Base-by-base conservation (phyloP, 768 basidiomycete genomes). In the Suillus spraguei region DNA sequence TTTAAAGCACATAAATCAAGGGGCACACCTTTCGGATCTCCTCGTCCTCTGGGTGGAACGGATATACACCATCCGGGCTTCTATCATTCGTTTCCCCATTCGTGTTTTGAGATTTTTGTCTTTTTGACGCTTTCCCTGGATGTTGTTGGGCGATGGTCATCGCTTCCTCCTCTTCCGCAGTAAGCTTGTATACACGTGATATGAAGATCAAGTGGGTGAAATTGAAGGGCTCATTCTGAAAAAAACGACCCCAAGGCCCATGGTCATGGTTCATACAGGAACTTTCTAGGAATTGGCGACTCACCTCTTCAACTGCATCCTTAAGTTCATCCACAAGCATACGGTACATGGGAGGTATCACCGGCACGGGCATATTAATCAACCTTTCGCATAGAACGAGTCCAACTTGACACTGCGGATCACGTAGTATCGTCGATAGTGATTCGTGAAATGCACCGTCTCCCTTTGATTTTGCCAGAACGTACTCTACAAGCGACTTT, bases 331-430 rank as follows among this genome's bases (percentile, higher is more conserved):
- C 87, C 0, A 81, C 78, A 28, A 99, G 81, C 91, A 98, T 95
- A 50, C 82, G 82, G 75, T 96, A 98, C 88, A 97, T 90, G 1
- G 94, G 95, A 6, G 95, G 91, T 10, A 96, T 83, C 41, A 95
- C 87, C 68, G 98, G 94, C 16, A 95, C 90, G 0, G 97, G 97
- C 89, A 99, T 96, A 74, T 99, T 99, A 67, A 97, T 83, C 59
- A 99, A 80, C 0, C 97, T 83, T 74, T 97, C 94, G 66, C 89
- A 91, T 66, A 99, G 80, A 10, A 98, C 82, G 20, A 97, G 81
- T 2, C 94, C 97, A 53, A 97, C 85, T 65, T 91, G 86, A 17
- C 80, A 79, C 42, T 78, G 75, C 41, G 69, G 38, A 11, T 62
- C 13, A 1, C 46, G 47, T 4, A 71, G 53, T 42, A 38, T 44